Base-by-base conservation (phyloP, 148 eudicot genomes). In the Nepenthes gracilis region DNA sequence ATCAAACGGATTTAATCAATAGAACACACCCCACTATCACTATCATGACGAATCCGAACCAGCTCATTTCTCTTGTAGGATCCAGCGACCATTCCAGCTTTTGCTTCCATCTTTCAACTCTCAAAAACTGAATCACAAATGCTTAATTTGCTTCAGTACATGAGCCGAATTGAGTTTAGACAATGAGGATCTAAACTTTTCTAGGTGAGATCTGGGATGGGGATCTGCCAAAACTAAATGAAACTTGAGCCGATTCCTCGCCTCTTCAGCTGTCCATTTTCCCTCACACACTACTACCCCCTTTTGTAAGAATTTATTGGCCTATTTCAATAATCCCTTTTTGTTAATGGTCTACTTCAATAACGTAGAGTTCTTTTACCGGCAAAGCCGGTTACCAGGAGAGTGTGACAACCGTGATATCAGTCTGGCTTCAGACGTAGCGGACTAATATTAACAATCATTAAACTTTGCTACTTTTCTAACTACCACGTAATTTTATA, bases 21-120 rank as follows among this genome's bases (percentile, higher is more conserved):
- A 57, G 37, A 54, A 57, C 80, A 64, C 68, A 83, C 93, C 85
- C 78, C 81, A 71, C 90, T 80, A 54, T 86, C 97, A 57, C 79
- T 78, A 66, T 89, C 97, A 75, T 89, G 87, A 2, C 97, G 90
- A 80, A 86, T 89, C 58, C 89, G 82, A 64, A 86, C 94, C 58
- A 89, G 74, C 64, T 89, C 94, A 50, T 89, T 89, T 58, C 94
- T 77, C 55, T 80, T 78, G 70, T 89, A 80, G 6, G 94, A 89
- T 81, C 97, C 97, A 73, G 97, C 97, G 12, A 89, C 90, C 89
- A 89, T 77, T 36, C 96, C 96, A 64, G 78, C 82, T 62, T 75
- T 86, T 2, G 94, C 83, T 64, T 86, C 93, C 97, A 89, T 89
- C 62, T 65, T 56, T 59, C 2, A 13, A 11, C 58, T 12, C 34